A percentile compares a stretch with the other conserved stretches of the same genome.
These are phyloP conservation scores for Kurtzmaniella quercitrusa DNA, from an alignment of 1,139 yeast species.

Conservation along the genomic window DNA sequence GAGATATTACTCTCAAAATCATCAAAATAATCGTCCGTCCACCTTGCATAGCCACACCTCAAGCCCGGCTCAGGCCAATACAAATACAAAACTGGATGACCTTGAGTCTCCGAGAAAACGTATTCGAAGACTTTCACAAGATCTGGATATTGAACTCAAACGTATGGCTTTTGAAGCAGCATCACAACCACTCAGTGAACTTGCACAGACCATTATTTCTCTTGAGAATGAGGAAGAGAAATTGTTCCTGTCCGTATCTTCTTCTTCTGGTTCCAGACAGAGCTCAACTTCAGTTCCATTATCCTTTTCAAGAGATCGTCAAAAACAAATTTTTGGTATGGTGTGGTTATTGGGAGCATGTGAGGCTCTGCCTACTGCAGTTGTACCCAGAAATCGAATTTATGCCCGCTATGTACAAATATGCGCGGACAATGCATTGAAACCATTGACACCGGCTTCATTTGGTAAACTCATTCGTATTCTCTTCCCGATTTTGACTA, in stretches of 20 bases:
- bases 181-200: conserved; percentile 43
- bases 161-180: conserved; percentile 43
- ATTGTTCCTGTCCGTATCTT: neutral
- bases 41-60: neutral
- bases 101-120: conserved; percentile 1
- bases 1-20: neutral
- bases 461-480: conserved; percentile 80
- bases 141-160: conserved; percentile 33
- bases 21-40: neutral
- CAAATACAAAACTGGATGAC: neutral
- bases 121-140: conserved; percentile 1
- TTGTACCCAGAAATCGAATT: conserved; percentile 78
- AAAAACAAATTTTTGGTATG: conserved; percentile 77
- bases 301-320: conserved; percentile 48
- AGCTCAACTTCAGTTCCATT: neutral
- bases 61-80: neutral
- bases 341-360: conserved; percentile 75
- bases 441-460: conserved; percentile 82
- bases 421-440: conserved; percentile 63
- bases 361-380: conserved; percentile 60
- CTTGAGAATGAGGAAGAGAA: conserved; percentile 35
- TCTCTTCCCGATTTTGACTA: conserved; percentile 69
- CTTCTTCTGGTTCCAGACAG: too few relatives aligned
- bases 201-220: conserved; percentile 46
- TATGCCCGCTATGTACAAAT: conserved; percentile 75